Evolutionary conservation across 805 yeast species (phyloP).

Genomic region (Starmerella sp.): DNA sequence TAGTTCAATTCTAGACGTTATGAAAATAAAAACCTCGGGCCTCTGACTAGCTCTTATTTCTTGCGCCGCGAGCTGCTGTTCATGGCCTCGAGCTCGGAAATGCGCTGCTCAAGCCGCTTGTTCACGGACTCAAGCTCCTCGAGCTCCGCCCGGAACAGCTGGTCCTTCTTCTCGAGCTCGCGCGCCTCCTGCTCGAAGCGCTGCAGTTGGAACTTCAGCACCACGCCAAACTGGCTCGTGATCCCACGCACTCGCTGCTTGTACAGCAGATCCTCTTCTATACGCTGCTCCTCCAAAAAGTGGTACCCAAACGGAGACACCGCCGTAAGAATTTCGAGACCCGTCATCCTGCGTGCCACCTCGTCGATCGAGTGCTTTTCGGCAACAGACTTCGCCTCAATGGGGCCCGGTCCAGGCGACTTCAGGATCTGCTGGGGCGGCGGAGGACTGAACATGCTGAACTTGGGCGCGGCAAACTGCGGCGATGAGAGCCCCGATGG

Average conservation of each 20-base stretch:
- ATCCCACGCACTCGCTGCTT: constrained; percentile 14
- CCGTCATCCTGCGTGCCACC: not conserved
- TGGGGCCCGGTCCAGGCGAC: not conserved
- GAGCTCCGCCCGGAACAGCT: constrained; percentile 30
- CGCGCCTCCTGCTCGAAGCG: constrained; percentile 88
- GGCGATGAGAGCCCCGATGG: not conserved
- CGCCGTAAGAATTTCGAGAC: constrained; percentile 13
- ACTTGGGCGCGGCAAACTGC: not conserved
- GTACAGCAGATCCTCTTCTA: constrained; percentile 14
- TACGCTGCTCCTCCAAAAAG: constrained; percentile 9
- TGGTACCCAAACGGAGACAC: constrained; percentile 10
- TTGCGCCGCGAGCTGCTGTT: constrained; percentile 2
- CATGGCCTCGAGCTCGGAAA: constrained; percentile 8
- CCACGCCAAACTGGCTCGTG: constrained; percentile 63
- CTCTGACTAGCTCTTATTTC: not conserved
- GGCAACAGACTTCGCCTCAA: not conserved
- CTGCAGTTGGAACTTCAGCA: constrained; percentile 78
- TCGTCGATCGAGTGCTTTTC: not conserved
- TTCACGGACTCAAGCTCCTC: constrained; percentile 44
- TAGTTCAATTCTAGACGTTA: too few species aligned
- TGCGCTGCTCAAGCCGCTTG: constrained; percentile 32
- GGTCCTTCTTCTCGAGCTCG: constrained; percentile 68
- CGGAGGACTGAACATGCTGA: not conserved
- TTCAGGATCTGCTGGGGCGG: not conserved
- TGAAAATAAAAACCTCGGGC: too few species aligned